Evolutionary conservation across 2,329 filamentous ascomycete genomes (phyloP), one percentile per base, ranked within the genome.

Genomic region (Aspergillus awamori): DNA sequence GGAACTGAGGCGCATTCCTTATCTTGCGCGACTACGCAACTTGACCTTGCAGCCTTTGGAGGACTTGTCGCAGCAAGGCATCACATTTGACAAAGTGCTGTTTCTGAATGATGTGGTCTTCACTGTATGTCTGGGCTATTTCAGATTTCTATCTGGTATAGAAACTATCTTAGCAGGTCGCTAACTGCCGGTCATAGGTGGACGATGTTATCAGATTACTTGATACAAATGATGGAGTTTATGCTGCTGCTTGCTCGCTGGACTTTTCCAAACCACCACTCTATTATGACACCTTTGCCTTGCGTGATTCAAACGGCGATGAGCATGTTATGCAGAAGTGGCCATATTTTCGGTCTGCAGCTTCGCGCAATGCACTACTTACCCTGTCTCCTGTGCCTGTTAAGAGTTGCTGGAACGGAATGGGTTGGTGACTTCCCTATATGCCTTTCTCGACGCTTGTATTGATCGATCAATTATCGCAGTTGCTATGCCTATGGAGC

Each of bases 211-310:
- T 82, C 5, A 79, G 83, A 22, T 76, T 89, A 15, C 77, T 92
- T 62, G 82, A 81, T 53, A 89, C 86, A 2, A 85, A 87, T 67
- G 67, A 76, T 15, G 81, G 83, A 5, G 69, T 78, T 15, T 92
- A 91, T 67, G 84, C 87, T 4, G 87, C 89, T 0, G 88, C 87
- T 3, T 93, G 90, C 69, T 88, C 88, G 0, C 77, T 91, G 38
- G 90, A 93, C 76, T 92, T 88, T 68, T 84, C 87, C 63, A 83
- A 85, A 58, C 85, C 87, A 0, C 86, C 89, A 64, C 81, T 85
- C 43, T 90, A 87, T 71, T 92, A 93, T 74, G 90, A 93, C 72
- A 86, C 88, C 0, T 92, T 90, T 72, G 90, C 89, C 1, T 85
- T 88, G 20, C 82, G 90, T 13, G 90, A 92, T 67, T 77, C 80